These are phyloP conservation scores for Blastobotrys capitulatus DNA, from an alignment of 1,139 yeast species.

Conservation along the genomic window DNA sequence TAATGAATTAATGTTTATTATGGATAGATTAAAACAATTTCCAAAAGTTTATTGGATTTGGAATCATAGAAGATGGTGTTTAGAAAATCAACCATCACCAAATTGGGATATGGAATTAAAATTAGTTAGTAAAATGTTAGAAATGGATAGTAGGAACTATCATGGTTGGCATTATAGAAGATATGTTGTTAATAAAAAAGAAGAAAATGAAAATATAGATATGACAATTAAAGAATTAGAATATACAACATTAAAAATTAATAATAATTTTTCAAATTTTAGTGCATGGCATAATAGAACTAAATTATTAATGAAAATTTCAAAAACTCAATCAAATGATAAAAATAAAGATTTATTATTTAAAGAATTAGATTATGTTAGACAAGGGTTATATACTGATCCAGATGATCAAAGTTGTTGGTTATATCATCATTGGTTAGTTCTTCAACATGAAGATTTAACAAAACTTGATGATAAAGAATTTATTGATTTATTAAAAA, in stretches of 20 bases:
- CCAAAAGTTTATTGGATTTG: conserved; percentile 98
- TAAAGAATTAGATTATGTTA: conserved; percentile 62
- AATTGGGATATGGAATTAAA: conserved; percentile 67
- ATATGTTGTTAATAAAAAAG: conserved; percentile 53
- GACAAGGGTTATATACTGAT: conserved; percentile 86
- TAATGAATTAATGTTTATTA: conserved; percentile 57
- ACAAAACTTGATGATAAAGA: conserved; percentile 23
- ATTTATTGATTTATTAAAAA: conserved; percentile 24
- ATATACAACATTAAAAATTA: conserved; percentile 74
- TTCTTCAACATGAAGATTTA: conserved; percentile 50
- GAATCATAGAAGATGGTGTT: conserved; percentile 88
- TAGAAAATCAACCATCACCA: conserved; percentile 48
- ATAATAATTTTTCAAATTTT: conserved; percentile 79
- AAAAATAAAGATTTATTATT: conserved; percentile 36
- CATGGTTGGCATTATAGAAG: conserved; percentile 97
- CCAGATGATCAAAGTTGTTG: conserved; percentile 93
- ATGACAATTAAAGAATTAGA: conserved; percentile 49
- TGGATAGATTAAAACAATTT: conserved; percentile 51
- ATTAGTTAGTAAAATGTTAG: conserved; percentile 62
- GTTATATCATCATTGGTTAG: conserved; percentile 82
- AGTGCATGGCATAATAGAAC: conserved; percentile 96
- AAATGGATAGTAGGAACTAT: conserved; percentile 73
- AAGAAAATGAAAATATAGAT: conserved; percentile 25
- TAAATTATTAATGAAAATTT: conserved; percentile 44
- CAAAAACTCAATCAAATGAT: conserved; percentile 34